These are phyloP conservation scores for Lecanicillium sp. DNA, from an alignment of 2,329 filamentous ascomycete species.

Conservation along the genomic window DNA sequence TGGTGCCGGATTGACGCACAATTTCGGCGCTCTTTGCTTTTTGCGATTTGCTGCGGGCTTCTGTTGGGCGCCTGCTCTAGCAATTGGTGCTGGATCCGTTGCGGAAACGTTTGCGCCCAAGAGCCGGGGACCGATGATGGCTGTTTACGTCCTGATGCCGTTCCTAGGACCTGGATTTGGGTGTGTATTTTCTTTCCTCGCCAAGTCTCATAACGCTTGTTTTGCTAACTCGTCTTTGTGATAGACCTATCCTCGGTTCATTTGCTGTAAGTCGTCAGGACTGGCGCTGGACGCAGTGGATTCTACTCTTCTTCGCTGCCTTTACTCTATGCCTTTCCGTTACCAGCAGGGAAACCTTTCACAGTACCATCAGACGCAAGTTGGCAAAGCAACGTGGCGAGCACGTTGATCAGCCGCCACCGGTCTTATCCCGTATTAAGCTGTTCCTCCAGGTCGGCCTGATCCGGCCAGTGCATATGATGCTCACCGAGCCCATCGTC, in stretches of 20 bases:
- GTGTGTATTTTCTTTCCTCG: constrained; percentile 21
- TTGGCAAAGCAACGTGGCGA: constrained; percentile 27
- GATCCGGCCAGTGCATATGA: constrained; percentile 46
- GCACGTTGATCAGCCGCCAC: constrained; percentile 14
- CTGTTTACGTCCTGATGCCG: constrained; percentile 39
- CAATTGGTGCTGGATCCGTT: constrained; percentile 40
- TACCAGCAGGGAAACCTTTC: constrained; percentile 47
- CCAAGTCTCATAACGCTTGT: not conserved
- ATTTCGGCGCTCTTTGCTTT: constrained; percentile 41
- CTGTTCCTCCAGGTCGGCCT: constrained; percentile 33
- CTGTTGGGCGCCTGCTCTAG: constrained; percentile 37
- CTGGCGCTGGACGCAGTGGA: constrained; percentile 49
- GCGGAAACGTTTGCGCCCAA: constrained; percentile 37
- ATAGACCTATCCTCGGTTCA: constrained; percentile 38
- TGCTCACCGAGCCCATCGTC: constrained; percentile 55
- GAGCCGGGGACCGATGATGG: constrained; percentile 32
- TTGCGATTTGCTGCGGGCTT: constrained; percentile 50
- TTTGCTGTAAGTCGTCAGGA: constrained; percentile 35
- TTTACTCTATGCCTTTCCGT: constrained; percentile 26
- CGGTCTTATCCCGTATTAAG: constrained; percentile 17
- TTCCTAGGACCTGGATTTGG: constrained; percentile 45
- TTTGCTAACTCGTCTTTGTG: not conserved
- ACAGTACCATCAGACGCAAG: constrained; percentile 37
- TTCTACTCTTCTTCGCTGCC: constrained; percentile 36
- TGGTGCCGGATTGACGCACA: constrained; percentile 42